Percentiles rank a stretch among this genome's conserved stretches.
phyloP scores from a whole-genome alignment of 805 yeast genomes.

The Torulaspora microellipsoides region DNA sequence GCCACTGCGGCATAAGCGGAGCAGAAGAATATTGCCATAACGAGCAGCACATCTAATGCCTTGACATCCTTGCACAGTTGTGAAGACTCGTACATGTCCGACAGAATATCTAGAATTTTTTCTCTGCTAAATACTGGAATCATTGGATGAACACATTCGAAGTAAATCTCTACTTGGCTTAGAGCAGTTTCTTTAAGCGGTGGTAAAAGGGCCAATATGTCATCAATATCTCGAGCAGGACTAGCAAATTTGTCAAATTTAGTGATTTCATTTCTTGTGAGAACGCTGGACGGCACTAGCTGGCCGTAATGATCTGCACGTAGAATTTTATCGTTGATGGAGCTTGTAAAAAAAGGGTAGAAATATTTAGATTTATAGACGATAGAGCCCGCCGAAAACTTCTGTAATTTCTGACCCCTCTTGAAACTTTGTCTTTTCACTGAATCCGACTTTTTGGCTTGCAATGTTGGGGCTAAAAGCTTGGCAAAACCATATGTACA shows the following conservation, averaged over 20 bases:
- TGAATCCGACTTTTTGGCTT: background rate
- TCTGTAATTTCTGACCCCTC: conserved; percentile 2
- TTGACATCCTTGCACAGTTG: conserved; percentile 3
- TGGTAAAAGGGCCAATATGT: conserved; percentile 19
- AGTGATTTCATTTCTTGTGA: conserved; percentile 21
- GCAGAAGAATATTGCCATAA: conserved; percentile 25
- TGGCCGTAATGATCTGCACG: conserved; percentile 11
- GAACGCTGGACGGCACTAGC: conserved; percentile 4
- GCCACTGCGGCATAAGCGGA: conserved; percentile 25
- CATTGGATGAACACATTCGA: conserved; percentile 25
- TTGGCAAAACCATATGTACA: conserved; percentile 26
- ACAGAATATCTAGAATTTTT: conserved; percentile 6
- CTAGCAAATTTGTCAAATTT: conserved; percentile 15
- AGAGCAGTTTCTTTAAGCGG: conserved; percentile 12
- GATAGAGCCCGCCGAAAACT: conserved; percentile 2
- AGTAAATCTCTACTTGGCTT: conserved; percentile 20
- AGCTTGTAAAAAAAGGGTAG: conserved; percentile 25
- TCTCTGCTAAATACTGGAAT: conserved; percentile 22
- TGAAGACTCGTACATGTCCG: conserved; percentile 7
- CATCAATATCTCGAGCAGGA: conserved; percentile 12
- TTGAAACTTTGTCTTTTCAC: background rate
- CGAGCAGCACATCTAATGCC: conserved; percentile 11
- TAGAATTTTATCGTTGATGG: conserved; percentile 22
- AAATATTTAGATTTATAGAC: conserved; percentile 23
- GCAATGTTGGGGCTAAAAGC: background rate